A percentile compares a stretch with the other conserved stretches of the same genome.
Evolutionary conservation across 305 asterid genomes (phyloP).

Genomic region (Withania somnifera): DNA sequence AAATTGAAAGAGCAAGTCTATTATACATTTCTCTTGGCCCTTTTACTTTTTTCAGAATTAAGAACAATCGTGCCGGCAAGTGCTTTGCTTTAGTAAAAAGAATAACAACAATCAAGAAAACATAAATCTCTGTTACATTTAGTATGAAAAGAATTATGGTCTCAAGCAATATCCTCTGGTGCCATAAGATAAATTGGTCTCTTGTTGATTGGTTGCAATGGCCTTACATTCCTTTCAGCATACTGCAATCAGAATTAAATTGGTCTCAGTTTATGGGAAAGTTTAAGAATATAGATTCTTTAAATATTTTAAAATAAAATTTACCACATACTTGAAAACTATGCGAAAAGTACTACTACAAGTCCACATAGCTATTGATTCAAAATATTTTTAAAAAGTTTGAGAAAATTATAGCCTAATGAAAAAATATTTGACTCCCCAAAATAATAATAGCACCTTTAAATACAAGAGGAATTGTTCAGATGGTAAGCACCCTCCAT

Average conservation of each 20-base stretch:
- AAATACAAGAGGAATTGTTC: no score
- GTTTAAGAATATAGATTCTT: background rate
- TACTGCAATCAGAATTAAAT: slow-evolving; percentile 4
- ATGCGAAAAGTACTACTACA: background rate
- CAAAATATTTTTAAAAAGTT: background rate
- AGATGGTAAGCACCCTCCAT: no score
- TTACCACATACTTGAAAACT: background rate
- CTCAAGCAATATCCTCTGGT: background rate
- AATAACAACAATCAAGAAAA: background rate
- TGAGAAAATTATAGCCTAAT: background rate
- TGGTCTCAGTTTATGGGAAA: no score
- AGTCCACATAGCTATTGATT: background rate
- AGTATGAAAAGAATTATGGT: background rate
- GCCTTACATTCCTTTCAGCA: slow-evolving; percentile 10
- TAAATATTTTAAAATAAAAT: background rate
- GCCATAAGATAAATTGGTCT: slow-evolving; percentile 8
- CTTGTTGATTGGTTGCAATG: slow-evolving; percentile 1
- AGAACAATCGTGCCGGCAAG: no score
- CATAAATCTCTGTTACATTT: background rate
- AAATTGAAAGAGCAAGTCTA: background rate
- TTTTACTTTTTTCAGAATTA: background rate
- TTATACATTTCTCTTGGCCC: background rate
- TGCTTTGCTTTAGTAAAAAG: background rate
- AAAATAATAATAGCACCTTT: background rate
- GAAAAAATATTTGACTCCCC: background rate